phyloP scores from a whole-genome alignment of 2,329 filamentous ascomycete genomes.

The Acrocalymma vagum region DNA sequence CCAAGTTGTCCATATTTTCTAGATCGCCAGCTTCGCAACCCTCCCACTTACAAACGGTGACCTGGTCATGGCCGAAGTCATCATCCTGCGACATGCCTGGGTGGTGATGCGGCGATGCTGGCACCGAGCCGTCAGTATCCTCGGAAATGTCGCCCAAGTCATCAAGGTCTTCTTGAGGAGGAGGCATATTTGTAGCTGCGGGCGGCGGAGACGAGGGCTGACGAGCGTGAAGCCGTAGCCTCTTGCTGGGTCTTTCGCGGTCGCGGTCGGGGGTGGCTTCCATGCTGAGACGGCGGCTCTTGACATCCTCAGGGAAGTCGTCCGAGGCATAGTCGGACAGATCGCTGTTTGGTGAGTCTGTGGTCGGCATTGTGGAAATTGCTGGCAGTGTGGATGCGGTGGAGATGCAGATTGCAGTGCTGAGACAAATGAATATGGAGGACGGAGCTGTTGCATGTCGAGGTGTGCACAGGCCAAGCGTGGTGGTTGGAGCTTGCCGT shows the following conservation, averaged over 20 bases:
- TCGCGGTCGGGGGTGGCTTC: constrained; percentile 53
- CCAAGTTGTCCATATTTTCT: constrained; percentile 61
- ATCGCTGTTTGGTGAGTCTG: constrained; percentile 67
- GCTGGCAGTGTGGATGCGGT: not conserved
- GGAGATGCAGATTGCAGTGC: not conserved
- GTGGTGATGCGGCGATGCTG: constrained; percentile 58
- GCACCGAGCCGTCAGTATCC: constrained; percentile 84
- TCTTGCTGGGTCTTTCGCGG: constrained; percentile 50
- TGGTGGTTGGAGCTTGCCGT: no score
- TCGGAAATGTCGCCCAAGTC: constrained; percentile 77
- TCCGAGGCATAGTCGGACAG: constrained; percentile 72
- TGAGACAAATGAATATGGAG: no score
- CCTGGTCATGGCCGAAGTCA: constrained; percentile 53
- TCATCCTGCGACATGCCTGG: constrained; percentile 52
- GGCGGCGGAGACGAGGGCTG: constrained; percentile 44
- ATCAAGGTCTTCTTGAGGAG: constrained; percentile 33
- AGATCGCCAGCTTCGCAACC: constrained; percentile 59
- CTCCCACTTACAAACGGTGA: constrained; percentile 60
- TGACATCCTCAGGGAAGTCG: constrained; percentile 67
- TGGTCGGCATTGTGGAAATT: constrained; percentile 32
- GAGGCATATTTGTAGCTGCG: constrained; percentile 16
- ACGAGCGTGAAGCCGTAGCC: constrained; percentile 45
- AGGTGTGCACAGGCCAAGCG: no score
- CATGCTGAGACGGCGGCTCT: constrained; percentile 57
- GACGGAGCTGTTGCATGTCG: no score